Base-by-base conservation (phyloP, 1,139 yeast genomes). In the Lodderomyces margitis region DNA sequence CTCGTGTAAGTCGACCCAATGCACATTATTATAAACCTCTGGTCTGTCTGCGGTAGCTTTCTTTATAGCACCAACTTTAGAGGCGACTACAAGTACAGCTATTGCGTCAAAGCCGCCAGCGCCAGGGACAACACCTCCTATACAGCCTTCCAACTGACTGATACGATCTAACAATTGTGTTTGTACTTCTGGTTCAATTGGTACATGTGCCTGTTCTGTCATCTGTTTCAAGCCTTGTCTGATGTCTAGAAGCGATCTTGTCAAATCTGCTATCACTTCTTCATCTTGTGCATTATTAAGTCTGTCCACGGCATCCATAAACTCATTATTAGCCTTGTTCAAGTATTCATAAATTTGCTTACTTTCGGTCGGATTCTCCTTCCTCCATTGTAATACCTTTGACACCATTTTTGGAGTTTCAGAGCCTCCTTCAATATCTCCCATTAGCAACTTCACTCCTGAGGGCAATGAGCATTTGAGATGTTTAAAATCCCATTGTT, bases 71-170 rank as follows among this genome's bases (percentile, higher is more conserved):
- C 58, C 57, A 5, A 80, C 61, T 4, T 78, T 62, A 1, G 62
- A 59, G 21, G 75, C 81, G 3, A 77, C 65, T 3, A 84, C 83
- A 25, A 92, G 62, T 23, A 91, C 57, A 46, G 95, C 78, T 31
- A 92, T 78, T 0, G 98, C 98, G 66, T 92, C 98, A 58, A 80
- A 86, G 0, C 98, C 98, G 17, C 98, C 98, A 0, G 98, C 98
- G 2, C 98, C 98, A 0, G 98, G 98, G 3, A 92, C 96, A 24
- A 92, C 94, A 9, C 96, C 97, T 0, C 96, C 95, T 17, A 91
- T 55, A 33, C 89, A 94, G 10, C 98, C 98, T 0, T 70, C 68
- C 15, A 86, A 50, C 0, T 56, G 40, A 16, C 60, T 52, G 50
- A 94, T 84, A 14, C 66, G 61, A 54, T 92, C 81, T n/a, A 94